A percentile compares a stretch with the other conserved stretches of the same genome.
Conservation (phyloP, 1,284 basidiomycete species). For the Tremellales sp. region DNA sequence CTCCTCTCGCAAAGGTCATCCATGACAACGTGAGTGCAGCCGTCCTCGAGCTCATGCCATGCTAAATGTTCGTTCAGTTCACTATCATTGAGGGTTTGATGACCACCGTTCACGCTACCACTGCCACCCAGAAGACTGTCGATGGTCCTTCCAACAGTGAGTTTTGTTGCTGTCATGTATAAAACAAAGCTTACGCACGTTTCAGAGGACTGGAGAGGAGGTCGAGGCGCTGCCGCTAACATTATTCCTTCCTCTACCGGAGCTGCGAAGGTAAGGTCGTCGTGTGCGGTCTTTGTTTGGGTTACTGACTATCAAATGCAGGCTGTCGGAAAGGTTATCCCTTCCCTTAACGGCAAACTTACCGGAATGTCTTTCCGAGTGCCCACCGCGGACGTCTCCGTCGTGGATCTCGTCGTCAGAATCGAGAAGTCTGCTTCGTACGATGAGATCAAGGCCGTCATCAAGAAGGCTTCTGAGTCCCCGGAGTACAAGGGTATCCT, state of each 20-base stretch:
- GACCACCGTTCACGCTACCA: constrained; percentile 97
- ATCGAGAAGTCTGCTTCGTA: constrained; percentile 82
- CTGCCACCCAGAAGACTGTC: constrained; percentile 99
- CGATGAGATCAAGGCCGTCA: constrained; percentile 83
- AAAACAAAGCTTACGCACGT: background rate
- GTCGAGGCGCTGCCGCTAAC: constrained; percentile 94
- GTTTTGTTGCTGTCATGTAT: constrained; percentile 1
- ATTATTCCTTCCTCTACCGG: constrained; percentile 99
- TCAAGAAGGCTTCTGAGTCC: constrained; percentile 79
- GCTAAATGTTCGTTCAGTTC: constrained; percentile 49
- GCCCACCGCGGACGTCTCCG: constrained; percentile 94
- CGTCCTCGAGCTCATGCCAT: background rate
- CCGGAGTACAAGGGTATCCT: constrained; percentile 71
- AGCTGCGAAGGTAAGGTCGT: constrained; percentile 71
- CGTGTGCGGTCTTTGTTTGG: background rate
- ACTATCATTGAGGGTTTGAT: constrained; percentile 94
- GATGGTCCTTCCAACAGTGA: constrained; percentile 86
- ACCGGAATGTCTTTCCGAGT: constrained; percentile 96
- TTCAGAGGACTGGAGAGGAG: constrained; percentile 65
- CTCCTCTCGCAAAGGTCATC: constrained; percentile 97
- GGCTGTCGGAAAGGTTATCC: constrained; percentile 99
- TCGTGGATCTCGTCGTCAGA: constrained; percentile 95
- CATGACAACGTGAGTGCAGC: constrained; percentile 63
- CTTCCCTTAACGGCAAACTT: constrained; percentile 93
- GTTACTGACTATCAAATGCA: constrained; percentile 55